Percentiles rank a stretch among this genome's conserved stretches.
Evolutionary conservation across 306 rosid species (phyloP).

Genomic region (Leucaena leucocephala): DNA sequence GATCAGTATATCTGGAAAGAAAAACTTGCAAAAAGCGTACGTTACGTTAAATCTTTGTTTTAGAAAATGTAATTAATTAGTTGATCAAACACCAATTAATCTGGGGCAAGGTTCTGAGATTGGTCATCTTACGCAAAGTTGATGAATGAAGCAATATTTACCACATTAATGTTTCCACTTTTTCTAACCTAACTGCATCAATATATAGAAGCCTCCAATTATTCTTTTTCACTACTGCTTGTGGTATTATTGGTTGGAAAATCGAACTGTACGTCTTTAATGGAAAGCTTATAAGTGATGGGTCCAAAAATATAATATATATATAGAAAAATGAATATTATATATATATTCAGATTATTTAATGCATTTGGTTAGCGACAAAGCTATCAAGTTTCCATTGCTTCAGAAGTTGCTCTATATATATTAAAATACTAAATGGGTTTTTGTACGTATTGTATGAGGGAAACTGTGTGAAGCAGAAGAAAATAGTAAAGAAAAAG

Average conservation of each 20-base stretch:
- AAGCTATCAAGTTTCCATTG: too few species aligned
- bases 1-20: neutral
- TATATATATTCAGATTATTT: neutral
- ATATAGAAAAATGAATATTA: neutral
- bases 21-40: too few species aligned
- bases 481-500: constrained; percentile 21
- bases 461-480: constrained; percentile 17
- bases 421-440: constrained; percentile 1
- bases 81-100: constrained; percentile 29
- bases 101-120: constrained; percentile 33
- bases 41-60: neutral
- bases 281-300: constrained; percentile 12
- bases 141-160: constrained; percentile 33
- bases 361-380: constrained; percentile 31
- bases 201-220: neutral
- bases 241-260: constrained; percentile 17
- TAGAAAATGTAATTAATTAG: neutral
- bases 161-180: constrained; percentile 23
- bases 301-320: neutral
- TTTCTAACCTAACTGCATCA: constrained; percentile 50
- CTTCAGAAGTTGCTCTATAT: neutral
- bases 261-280: constrained; percentile 16
- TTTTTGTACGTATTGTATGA: constrained; percentile 25
- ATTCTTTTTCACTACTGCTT: neutral
- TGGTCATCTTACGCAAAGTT: constrained; percentile 40